Conservation (phyloP, 495 filamentous ascomycete species). For the Aspergillus bridgeri region DNA sequence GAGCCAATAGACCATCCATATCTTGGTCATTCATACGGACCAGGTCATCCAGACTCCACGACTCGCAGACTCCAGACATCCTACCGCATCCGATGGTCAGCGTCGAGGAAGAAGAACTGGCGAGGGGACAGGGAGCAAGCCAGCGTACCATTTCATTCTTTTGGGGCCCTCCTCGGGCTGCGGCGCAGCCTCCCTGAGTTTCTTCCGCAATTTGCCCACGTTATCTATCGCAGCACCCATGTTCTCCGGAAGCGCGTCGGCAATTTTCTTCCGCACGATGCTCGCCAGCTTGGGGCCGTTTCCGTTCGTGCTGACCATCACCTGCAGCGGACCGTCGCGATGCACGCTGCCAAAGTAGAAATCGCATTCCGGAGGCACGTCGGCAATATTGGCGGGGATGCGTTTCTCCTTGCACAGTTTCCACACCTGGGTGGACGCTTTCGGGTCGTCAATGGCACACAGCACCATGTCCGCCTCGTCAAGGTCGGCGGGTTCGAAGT, state of each 20-base stretch:
- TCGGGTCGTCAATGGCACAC: slow-evolving; percentile 88
- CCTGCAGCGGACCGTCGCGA: slow-evolving; percentile 89
- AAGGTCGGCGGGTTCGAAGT: slow-evolving; percentile 78
- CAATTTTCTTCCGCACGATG: slow-evolving; percentile 80
- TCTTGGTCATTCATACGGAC: slow-evolving; percentile 80
- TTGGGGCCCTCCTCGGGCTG: slow-evolving; percentile 69
- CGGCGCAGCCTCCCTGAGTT: slow-evolving; percentile 75
- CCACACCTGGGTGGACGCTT: slow-evolving; percentile 82
- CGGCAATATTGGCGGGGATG: slow-evolving; percentile 92
- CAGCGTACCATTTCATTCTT: slow-evolving; percentile 80
- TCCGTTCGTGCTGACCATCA: slow-evolving; percentile 98
- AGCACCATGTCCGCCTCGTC: slow-evolving; percentile 82
- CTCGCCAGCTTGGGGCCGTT: slow-evolving; percentile 92
- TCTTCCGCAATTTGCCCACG: slow-evolving; percentile 74
- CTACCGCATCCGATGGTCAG: slow-evolving; percentile 29
- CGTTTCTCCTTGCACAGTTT: slow-evolving; percentile 80
- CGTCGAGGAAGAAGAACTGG: background rate
- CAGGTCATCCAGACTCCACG: slow-evolving; percentile 81
- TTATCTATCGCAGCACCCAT: slow-evolving; percentile 79
- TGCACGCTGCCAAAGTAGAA: slow-evolving; percentile 98
- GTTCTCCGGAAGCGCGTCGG: slow-evolving; percentile 66
- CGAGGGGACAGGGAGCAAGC: background rate
- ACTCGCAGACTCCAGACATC: slow-evolving; percentile 90
- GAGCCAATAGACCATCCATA: slow-evolving; percentile 71
- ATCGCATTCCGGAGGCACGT: slow-evolving; percentile 94